These are phyloP conservation scores for Penicillium coprophilum DNA, from an alignment of 495 filamentous ascomycete species.

Conservation along the genomic window DNA sequence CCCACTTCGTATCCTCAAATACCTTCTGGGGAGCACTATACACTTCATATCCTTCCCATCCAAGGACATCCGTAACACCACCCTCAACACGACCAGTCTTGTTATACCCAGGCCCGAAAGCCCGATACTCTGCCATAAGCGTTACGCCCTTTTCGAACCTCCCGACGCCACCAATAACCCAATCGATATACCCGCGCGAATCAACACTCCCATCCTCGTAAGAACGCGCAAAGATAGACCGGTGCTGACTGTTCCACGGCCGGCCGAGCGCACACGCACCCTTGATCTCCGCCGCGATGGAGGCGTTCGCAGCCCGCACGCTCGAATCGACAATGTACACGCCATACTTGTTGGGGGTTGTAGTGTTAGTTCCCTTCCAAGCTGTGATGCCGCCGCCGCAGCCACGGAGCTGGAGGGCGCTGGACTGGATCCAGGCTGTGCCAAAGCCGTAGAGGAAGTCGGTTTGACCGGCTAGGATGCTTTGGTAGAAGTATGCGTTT, in stretches of 20 bases:
- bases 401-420: conserved; percentile 45
- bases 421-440: conserved; percentile 49
- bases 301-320: conserved; percentile 51
- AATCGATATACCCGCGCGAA: conserved; percentile 54
- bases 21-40: conserved; percentile 53
- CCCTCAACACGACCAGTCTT: conserved; percentile 41
- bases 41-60: conserved; percentile 32
- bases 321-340: conserved; percentile 56
- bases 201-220: conserved; percentile 54
- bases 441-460: conserved; percentile 60
- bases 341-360: conserved; percentile 61
- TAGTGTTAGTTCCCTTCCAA: conserved; percentile 66
- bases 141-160: conserved; percentile 46
- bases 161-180: conserved; percentile 40
- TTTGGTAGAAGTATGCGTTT: conserved; percentile 57
- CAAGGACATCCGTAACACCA: conserved; percentile 46
- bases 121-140: conserved; percentile 55
- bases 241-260: conserved; percentile 58
- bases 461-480: conserved; percentile 57
- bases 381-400: conserved; percentile 65
- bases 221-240: conserved; percentile 52
- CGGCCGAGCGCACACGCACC: conserved; percentile 56
- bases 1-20: conserved; percentile 57
- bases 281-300: conserved; percentile 43
- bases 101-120: conserved; percentile 57